Evolutionary conservation across 306 rosid genomes (phyloP), one percentile per base, ranked within the genome.

Genomic region (Ziziphus jujuba): DNA sequence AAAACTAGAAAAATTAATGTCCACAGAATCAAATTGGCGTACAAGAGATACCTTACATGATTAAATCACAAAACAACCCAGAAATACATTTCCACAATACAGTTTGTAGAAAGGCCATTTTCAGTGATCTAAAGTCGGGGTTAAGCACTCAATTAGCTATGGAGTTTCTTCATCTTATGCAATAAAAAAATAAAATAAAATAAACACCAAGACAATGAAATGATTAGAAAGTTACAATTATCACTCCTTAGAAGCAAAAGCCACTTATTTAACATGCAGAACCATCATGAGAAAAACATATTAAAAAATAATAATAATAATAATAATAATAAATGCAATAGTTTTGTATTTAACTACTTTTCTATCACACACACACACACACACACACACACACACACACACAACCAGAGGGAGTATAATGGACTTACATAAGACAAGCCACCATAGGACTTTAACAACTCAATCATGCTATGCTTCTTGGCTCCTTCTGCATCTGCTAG

Each of bases 401-500:
- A n/a, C n/a, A n/a, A n/a, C n/a, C n/a, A n/a, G n/a, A 65, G 59
- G 63, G 43, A 31, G 23, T 35, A 45, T 43, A 17, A 28, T 61
- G 66, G 28, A 82, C 97, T 85, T 70, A 95, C 99, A 78, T 36
- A 95, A 67, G 99, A 95, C 78, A 72, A 85, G 59, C 99, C 99
- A 28, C 99, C 99, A 3, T 85, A 75, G 0, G 95, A 82, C 73
- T 84, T 81, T 73, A 95, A 69, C 14, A 90, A 86, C 87, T 88
- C 96, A 51, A 90, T 88, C 83, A 88, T 71, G 20, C 50, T 14
- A 17, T 31, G 78, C 79, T 66, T 84, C 61, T 82, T 88, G 74
- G 96, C 95, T 69, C 99, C 99, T 76, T 95, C 99, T 1, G 99
- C 99, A 85, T 95, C 99, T 19, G 99, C 99, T 59, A 95, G 85